phyloP scores from a whole-genome alignment of 2,329 filamentous ascomycete genomes.

The Colletotrichum filicis region DNA sequence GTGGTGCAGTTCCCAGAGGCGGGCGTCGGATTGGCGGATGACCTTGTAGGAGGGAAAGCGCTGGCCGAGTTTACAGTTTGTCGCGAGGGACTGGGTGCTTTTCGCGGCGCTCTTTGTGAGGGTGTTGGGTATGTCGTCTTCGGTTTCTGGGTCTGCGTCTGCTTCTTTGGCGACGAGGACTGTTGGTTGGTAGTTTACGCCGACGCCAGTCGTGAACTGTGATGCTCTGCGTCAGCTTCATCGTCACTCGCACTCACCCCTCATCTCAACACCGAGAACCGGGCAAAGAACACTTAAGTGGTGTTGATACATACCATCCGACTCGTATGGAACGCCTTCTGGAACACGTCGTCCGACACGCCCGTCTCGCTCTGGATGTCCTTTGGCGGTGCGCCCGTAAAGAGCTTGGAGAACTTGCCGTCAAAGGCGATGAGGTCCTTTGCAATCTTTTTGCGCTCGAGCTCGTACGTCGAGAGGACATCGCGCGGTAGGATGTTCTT shows the following conservation, averaged over 20 bases:
- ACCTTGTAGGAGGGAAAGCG: slow-evolving; percentile 70
- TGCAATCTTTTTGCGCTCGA: slow-evolving; percentile 68
- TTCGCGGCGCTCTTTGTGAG: slow-evolving; percentile 49
- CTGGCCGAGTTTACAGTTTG: slow-evolving; percentile 62
- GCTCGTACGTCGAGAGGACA: slow-evolving; percentile 61
- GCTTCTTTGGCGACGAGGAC: slow-evolving; percentile 64
- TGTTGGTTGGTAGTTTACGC: slow-evolving; percentile 68
- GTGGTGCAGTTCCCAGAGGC: slow-evolving; percentile 70
- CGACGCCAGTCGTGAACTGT: slow-evolving; percentile 37
- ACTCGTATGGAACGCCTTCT: slow-evolving; percentile 67
- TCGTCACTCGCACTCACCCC: neutral
- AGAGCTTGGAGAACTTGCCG: slow-evolving; percentile 65
- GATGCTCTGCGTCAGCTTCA: neutral
- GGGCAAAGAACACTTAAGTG: too few relatives aligned
- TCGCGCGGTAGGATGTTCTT: slow-evolving; percentile 53
- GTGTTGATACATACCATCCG: slow-evolving; percentile 48
- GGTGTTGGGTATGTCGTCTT: slow-evolving; percentile 51
- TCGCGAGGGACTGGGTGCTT: slow-evolving; percentile 55
- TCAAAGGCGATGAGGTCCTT: slow-evolving; percentile 69
- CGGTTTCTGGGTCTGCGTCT: slow-evolving; percentile 35
- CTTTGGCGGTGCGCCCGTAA: slow-evolving; percentile 66
- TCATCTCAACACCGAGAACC: neutral
- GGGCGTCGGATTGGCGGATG: slow-evolving; percentile 64
- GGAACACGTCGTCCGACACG: slow-evolving; percentile 71
- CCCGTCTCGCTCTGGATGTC: slow-evolving; percentile 69